Conservation (phyloP, 2,329 filamentous ascomycete genomes). For the Exophiala phaeomuriformis region DNA sequence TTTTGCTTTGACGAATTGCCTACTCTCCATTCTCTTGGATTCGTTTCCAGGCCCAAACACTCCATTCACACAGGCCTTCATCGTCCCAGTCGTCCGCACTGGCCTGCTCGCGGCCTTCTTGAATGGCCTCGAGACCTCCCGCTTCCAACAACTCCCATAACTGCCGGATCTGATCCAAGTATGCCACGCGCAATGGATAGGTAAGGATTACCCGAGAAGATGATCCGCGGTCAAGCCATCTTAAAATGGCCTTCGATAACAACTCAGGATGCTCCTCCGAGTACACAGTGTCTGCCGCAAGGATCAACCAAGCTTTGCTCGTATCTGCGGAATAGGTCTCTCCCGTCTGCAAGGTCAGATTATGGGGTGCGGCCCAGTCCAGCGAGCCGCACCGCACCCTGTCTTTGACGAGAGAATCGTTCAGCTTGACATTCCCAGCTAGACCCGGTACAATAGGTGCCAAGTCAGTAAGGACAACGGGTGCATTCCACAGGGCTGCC, state of each 20-base stretch:
- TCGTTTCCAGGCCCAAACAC: slow-evolving; percentile 39
- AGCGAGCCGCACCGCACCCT: slow-evolving; percentile 63
- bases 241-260: slow-evolving; percentile 32
- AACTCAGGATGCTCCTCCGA: slow-evolving; percentile 37
- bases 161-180: slow-evolving; percentile 39
- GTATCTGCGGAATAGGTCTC: slow-evolving; percentile 10
- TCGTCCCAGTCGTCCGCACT: slow-evolving; percentile 44
- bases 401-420: slow-evolving; percentile 56
- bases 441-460: slow-evolving; percentile 77
- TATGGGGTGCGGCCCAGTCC: slow-evolving; percentile 34
- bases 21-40: background rate
- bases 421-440: slow-evolving; percentile 60
- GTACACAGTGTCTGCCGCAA: slow-evolving; percentile 40
- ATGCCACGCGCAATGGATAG: slow-evolving; percentile 37
- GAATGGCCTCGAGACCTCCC: slow-evolving; percentile 33
- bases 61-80: slow-evolving; percentile 43
- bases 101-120: slow-evolving; percentile 41
- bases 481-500: slow-evolving; percentile 58
- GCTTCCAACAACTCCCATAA: slow-evolving; percentile 37
- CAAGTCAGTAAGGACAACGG: slow-evolving; percentile 75
- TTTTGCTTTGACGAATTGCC: background rate
- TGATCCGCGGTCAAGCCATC: slow-evolving; percentile 31
- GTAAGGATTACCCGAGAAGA: slow-evolving; percentile 34
- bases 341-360: slow-evolving; percentile 18
- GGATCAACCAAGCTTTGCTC: slow-evolving; percentile 33